Percentiles rank a stretch among this genome's conserved stretches.
phyloP scores from a whole-genome alignment of 768 basidiomycete species.

The Phylloporus sp. region DNA sequence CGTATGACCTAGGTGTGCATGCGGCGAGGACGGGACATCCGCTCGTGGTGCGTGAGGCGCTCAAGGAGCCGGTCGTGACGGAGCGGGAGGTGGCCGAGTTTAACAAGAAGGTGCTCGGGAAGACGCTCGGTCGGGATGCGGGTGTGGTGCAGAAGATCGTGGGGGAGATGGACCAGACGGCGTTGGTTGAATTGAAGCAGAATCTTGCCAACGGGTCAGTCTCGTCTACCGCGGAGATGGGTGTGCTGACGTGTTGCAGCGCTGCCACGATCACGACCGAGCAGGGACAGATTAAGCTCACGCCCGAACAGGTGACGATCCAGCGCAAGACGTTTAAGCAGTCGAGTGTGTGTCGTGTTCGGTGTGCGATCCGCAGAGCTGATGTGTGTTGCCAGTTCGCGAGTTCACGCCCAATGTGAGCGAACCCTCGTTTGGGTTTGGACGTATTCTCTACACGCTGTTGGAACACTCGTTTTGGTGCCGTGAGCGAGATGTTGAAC shows the following conservation, averaged over 20 bases:
- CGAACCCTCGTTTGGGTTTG: constrained; percentile 97
- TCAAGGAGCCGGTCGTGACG: constrained; percentile 80
- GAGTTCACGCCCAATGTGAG: constrained; percentile 98
- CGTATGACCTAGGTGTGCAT: constrained; percentile 94
- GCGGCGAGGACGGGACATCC: constrained; percentile 77
- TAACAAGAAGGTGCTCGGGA: constrained; percentile 86
- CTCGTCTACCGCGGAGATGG: constrained; percentile 7
- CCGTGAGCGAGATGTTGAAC: constrained; percentile 86
- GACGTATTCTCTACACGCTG: constrained; percentile 89
- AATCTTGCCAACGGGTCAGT: constrained; percentile 73
- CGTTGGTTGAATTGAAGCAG: constrained; percentile 60
- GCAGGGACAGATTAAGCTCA: constrained; percentile 66
- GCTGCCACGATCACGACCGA: constrained; percentile 55
- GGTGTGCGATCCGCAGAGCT: constrained; percentile 10
- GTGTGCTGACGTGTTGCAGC: constrained; percentile 31
- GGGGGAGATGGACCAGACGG: constrained; percentile 60
- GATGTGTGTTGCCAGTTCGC: constrained; percentile 56
- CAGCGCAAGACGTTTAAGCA: constrained; percentile 85
- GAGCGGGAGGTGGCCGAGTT: constrained; percentile 78
- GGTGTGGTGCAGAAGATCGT: constrained; percentile 60
- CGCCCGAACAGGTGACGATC: constrained; percentile 71
- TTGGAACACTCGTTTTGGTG: constrained; percentile 97
- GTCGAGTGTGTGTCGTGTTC: constrained; percentile 51
- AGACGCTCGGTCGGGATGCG: constrained; percentile 85
- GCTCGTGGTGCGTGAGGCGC: constrained; percentile 79